Base-by-base conservation (phyloP, 23 red algal genomes). In the Rhodosorus marinus region DNA sequence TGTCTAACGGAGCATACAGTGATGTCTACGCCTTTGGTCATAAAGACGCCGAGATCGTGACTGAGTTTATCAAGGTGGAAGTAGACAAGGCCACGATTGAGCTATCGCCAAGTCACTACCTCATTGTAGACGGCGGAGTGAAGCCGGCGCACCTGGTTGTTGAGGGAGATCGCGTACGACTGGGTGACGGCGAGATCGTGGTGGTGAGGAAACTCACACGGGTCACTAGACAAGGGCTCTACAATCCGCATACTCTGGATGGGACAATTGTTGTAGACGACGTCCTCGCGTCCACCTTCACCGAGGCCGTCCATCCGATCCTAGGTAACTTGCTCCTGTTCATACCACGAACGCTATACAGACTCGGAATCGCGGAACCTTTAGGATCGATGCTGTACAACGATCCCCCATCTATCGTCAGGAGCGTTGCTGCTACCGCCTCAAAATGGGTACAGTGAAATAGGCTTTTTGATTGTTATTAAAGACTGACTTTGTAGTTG, bases 11-110 rank as follows among this genome's bases (percentile, higher is more conserved):
- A 2, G 52, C 24, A 8, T 56, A 21, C 52, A 21, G 19, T 15
- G 29, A 28, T 32, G 52, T 56, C 29, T 56, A 56, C 52, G 3
- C 35, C 19, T 56, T 56, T 27, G 24, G 19, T 0, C 52, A 56
- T 32, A 28, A 32, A 28, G 38, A 43, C 17, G 11, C 38, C 11
- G 17, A 43, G 38, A 17, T 11, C 17, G 11, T 11, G 11, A 17
- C 11, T 17, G 38, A 43, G 38, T 43, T 11, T 43, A 11, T 43
- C 17, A 17, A 43, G 38, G 17, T 43, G 11, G 38, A 11, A 11
- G 17, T 17, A 43, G 11, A 17, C 38, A 43, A 17, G 11, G 38
- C 38, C 38, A 43, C 38, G 17, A 11, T 43, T 11, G 11, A 17
- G 11, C 11, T 43, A 11, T 43, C 38, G 38, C 11, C 38, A 11